Evolutionary conservation across 306 rosid genomes (phyloP).

Genomic region (Corylus avellana): DNA sequence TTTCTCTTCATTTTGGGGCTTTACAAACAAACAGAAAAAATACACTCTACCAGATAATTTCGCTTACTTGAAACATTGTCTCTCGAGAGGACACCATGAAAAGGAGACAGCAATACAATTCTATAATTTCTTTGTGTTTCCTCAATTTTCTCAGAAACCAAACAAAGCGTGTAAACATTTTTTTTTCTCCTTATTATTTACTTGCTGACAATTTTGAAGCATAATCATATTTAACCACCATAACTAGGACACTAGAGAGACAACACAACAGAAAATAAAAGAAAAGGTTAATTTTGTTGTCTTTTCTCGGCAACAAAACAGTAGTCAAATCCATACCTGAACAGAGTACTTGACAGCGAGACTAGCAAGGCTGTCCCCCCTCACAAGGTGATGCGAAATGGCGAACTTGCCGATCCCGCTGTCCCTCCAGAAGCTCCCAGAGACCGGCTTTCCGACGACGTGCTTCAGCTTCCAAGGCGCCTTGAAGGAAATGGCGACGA

Average conservation of each 20-base stretch:
- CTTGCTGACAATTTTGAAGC: neutral
- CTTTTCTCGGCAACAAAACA: constrained; percentile 14
- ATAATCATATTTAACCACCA: neutral
- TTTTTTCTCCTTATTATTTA: too few species aligned
- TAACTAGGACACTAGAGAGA: too few species aligned
- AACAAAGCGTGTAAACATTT: neutral
- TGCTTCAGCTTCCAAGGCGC: constrained; percentile 72
- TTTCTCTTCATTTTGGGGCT: neutral
- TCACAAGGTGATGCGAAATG: constrained; percentile 66
- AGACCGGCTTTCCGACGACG: constrained; percentile 62
- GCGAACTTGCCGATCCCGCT: constrained; percentile 73
- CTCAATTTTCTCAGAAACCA: neutral
- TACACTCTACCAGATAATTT: neutral
- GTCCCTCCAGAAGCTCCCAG: constrained; percentile 94
- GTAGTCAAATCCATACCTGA: constrained; percentile 44
- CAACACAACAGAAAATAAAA: neutral
- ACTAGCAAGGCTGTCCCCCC: constrained; percentile 78
- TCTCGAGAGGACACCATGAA: too few species aligned
- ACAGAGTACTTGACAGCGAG: constrained; percentile 92
- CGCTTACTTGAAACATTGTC: neutral
- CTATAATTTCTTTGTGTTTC: neutral
- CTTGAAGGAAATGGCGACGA: constrained; percentile 52
- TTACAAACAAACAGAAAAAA: neutral
- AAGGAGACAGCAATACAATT: too few species aligned
- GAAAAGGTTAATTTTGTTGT: neutral